phyloP scores from a whole-genome alignment of 2,329 filamentous ascomycete species.

The Aspergillus fructus region DNA sequence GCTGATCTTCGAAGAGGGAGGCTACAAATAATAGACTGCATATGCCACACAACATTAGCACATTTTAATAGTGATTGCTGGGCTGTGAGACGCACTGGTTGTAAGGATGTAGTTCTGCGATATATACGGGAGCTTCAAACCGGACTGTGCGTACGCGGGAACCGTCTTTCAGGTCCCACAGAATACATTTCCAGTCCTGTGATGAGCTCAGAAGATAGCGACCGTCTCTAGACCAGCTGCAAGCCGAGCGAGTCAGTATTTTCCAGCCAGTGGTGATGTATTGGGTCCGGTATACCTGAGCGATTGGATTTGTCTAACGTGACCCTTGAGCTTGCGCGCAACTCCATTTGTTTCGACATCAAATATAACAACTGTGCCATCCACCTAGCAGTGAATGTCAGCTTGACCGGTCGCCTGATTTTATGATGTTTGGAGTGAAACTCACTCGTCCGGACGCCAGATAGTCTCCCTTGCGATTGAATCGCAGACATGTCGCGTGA shows the following conservation, averaged over 20 bases:
- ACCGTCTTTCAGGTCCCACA: constrained; percentile 85
- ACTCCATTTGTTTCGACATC: constrained; percentile 97
- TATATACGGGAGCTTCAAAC: constrained; percentile 91
- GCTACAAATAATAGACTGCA: constrained; percentile 78
- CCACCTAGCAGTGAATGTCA: constrained; percentile 49
- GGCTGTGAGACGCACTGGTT: constrained; percentile 64
- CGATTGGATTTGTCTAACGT: constrained; percentile 90
- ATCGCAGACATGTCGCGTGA: constrained; percentile 69
- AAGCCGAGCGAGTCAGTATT: constrained; percentile 4
- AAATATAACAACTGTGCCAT: constrained; percentile 94
- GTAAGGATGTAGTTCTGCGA: constrained; percentile 88
- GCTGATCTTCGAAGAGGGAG: constrained; percentile 90
- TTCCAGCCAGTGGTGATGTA: background rate
- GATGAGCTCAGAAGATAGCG: constrained; percentile 89
- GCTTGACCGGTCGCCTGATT: constrained; percentile 1
- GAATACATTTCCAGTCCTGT: constrained; percentile 92
- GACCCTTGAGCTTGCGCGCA: constrained; percentile 87
- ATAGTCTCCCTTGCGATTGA: constrained; percentile 92
- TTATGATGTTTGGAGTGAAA: constrained; percentile 10
- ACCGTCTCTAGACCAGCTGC: constrained; percentile 85
- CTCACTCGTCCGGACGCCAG: constrained; percentile 84
- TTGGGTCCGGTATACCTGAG: constrained; percentile 53
- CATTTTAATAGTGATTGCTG: background rate
- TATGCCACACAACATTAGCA: background rate
- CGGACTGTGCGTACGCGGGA: constrained; percentile 76